Base-by-base conservation (phyloP, 1,284 basidiomycete genomes). In the Pisolithus thermaeus region DNA sequence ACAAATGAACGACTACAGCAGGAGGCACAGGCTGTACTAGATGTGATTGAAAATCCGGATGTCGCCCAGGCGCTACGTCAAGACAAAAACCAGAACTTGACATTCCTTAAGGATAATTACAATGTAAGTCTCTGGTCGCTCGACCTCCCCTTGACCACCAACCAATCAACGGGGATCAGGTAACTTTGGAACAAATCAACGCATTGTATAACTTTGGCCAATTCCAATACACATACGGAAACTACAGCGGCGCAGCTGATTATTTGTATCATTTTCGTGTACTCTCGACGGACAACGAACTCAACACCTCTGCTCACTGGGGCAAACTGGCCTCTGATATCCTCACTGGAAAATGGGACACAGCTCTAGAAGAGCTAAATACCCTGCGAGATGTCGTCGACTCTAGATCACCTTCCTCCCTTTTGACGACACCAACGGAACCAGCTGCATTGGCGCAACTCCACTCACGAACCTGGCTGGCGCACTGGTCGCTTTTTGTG, bases 201-300 rank as follows among this genome's bases (percentile, higher is more conserved):
- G 91, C 92, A 2, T 79, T 99, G 8, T 99, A 99, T 78, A 93
- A 93, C 72, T 98, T 96, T 71, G 97, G 96, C 52, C 89, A 98
- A 69, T 98, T 95, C 78, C 94, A 97, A 73, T 99, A 93, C 75
- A 92, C 94, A 35, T 92, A 92, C 67, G 96, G 97, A 51, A 92
- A 94, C 70, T 99, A 99, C 78, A 88, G 84, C 59, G 91, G 91
- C 56, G 94, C 97, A 20, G 93, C 94, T 49, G 94, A 97, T 71
- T 98, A 97, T 74, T 83, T 99, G 51, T 95, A 99, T 79, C 96
- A 99, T 69, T 99, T 97, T 81, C 91, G 95, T 56, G 88, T 98
- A 45, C 87, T 99, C 56, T 97, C 95, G 45, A 95, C 94, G 54
- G 92, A 97, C 69, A 78, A 80, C 56, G 89, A 94, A 52, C 86